phyloP scores from a whole-genome alignment of 2,329 filamentous ascomycete genomes.

The Colletotrichum eremochloae region DNA sequence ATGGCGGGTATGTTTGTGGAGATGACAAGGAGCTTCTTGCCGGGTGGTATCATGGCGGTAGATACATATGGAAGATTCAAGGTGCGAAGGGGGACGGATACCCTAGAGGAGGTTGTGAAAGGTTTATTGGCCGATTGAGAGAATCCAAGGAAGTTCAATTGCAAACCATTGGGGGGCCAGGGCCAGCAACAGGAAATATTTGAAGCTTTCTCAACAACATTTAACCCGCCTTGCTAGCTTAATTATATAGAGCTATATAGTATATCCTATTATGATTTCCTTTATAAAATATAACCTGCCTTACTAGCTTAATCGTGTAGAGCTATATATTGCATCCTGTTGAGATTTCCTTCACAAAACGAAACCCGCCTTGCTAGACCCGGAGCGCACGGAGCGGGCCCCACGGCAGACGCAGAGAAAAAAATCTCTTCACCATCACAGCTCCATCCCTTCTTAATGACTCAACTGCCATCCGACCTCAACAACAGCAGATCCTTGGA shows the following conservation, averaged over 20 bases:
- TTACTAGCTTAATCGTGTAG: no score
- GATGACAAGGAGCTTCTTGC: conserved; percentile 42
- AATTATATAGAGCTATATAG: no score
- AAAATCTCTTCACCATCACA: conserved; percentile 21
- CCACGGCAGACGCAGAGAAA: neutral
- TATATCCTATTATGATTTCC: no score
- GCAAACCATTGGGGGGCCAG: no score
- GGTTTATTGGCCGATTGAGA: neutral
- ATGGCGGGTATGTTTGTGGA: conserved; percentile 38
- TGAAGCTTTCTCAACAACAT: accelerated
- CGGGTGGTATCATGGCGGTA: conserved; percentile 46
- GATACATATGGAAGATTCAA: conserved; percentile 28
- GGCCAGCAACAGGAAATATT: neutral
- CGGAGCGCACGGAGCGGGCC: neutral
- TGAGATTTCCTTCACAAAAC: no score
- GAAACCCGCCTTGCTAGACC: neutral
- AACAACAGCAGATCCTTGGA: conserved; percentile 9
- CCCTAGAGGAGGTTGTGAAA: conserved; percentile 3
- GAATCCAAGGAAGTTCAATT: neutral
- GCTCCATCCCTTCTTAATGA: neutral
- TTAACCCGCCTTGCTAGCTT: no score
- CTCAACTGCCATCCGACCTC: accelerated
- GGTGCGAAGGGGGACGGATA: conserved; percentile 10
- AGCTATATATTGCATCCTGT: no score
- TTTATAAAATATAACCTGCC: no score